Conservation (phyloP, 768 basidiomycete species). For the Mycena rosella region DNA sequence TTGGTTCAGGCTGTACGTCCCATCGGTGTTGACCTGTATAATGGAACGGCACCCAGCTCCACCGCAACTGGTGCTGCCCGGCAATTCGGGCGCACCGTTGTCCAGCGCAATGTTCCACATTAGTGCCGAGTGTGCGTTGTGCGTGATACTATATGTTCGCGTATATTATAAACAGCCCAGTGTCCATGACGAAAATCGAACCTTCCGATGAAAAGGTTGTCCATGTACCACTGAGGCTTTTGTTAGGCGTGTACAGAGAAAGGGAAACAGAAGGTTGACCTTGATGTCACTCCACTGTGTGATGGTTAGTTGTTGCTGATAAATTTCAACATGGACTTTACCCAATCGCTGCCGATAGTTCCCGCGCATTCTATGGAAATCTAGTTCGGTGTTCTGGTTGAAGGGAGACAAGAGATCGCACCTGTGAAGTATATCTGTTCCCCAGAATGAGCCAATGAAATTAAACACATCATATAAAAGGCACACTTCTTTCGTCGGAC, state of each 20-base stretch:
- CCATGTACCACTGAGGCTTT: constrained; percentile 71
- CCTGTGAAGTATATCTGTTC: constrained; percentile 59
- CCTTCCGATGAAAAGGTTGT: constrained; percentile 64
- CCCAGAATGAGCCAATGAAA: not conserved
- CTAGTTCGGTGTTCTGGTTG: not conserved
- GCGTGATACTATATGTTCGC: no score
- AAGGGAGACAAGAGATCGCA: constrained; percentile 27
- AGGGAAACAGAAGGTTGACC: constrained; percentile 54
- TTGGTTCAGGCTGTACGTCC: constrained; percentile 75
- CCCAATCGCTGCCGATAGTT: constrained; percentile 75
- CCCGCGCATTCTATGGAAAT: constrained; percentile 70
- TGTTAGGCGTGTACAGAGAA: not conserved
- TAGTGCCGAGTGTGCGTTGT: constrained; percentile 61
- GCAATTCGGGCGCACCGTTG: constrained; percentile 72
- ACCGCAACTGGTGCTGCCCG: constrained; percentile 73
- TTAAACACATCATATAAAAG: not conserved
- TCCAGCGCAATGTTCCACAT: constrained; percentile 87
- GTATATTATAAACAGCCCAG: no score
- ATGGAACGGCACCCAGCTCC: constrained; percentile 74
- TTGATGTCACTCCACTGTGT: constrained; percentile 77
- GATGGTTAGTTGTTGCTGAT: constrained; percentile 3
- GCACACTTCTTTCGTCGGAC: constrained; percentile 29
- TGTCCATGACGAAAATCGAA: no score
- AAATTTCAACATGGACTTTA: constrained; percentile 16
- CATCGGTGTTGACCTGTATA: constrained; percentile 74